Conservation (phyloP, 1,139 yeast genomes). For the Geotrichum cucujoidarum region DNA sequence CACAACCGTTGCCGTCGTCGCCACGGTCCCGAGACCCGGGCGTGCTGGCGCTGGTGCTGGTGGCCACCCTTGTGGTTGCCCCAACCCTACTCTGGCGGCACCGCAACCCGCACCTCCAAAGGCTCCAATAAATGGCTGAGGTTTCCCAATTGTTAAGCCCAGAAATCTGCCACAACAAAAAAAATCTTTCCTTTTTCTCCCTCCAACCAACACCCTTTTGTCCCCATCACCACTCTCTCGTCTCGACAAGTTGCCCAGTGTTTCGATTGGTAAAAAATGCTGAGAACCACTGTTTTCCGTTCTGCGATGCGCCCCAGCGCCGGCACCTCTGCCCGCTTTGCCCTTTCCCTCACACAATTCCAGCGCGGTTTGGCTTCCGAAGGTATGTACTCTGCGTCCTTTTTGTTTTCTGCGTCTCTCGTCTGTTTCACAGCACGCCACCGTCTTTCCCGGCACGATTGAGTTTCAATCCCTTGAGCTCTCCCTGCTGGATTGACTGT, state of each 20-base stretch:
- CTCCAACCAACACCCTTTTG: neutral
- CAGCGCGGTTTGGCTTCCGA: slow-evolving; percentile 28
- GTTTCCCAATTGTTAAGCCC: neutral
- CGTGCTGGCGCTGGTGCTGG: no score
- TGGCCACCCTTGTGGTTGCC: no score
- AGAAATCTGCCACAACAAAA: neutral
- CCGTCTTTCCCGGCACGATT: neutral
- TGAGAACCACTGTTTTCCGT: slow-evolving; percentile 21
- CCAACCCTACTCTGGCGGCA: slow-evolving; percentile 3
- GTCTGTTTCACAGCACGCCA: no score
- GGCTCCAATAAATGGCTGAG: neutral
- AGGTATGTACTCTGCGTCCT: slow-evolving; percentile 26
- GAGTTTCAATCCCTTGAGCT: neutral
- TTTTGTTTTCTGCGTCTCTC: slow-evolving; percentile 1
- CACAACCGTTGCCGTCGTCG: no score
- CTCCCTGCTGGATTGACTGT: neutral
- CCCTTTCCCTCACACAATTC: slow-evolving; percentile 19
- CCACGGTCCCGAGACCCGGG: no score
- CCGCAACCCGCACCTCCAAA: slow-evolving; percentile 12
- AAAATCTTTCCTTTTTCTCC: slow-evolving; percentile 6
- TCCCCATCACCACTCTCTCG: neutral
- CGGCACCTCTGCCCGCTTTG: slow-evolving; percentile 15
- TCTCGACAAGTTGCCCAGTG: neutral
- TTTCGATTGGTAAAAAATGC: slow-evolving; percentile 20
- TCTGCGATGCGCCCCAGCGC: slow-evolving; percentile 17